Evolutionary conservation across 2,329 filamentous ascomycete genomes (phyloP), one percentile per base, ranked within the genome.

Genomic region (Xylaria sp.): DNA sequence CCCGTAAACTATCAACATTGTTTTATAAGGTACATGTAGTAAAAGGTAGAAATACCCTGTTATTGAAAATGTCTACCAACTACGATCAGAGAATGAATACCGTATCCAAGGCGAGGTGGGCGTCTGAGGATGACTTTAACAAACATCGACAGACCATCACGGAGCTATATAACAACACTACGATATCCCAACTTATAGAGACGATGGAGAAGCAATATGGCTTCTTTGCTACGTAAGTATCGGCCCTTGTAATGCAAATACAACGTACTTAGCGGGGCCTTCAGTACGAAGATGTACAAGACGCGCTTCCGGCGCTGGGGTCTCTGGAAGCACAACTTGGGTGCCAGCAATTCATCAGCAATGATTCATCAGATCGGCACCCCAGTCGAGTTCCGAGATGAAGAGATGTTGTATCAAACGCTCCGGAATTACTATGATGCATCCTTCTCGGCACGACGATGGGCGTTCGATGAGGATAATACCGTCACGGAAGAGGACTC

Each of bases 261-360:
- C 44, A 48, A 17, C 44, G 15, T 48, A 48, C 44, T 48, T 48
- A 48, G 44, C 44, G 44, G 44, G 44, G 44, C 44, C 44, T 48
- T 48, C 44, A 48, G 44, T 48, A 48, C 44, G 44, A 48, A 48
- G 44, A 48, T 48, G 44, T 48, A 48, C 44, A 48, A 48, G 44
- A 48, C 44, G 44, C 44, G 44, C 15, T 48, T 48, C 44, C 15
- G 44, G 44, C 44, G 44, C 44, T 48, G 44, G 44, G 44, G 44
- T 4, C 44, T 48, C 44, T 48, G 44, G 44, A 48, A 48, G 44
- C 44, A 48, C 20, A 48, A 48, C 44, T 5, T 48, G 44, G 44
- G 44, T 48, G 44, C 44, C 20, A 48, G 44, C 36, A 38, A 38
- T 38, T 38, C 36, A 3, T 38, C 36, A 38, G 36, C 36, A 38